A percentile compares a stretch with the other conserved stretches of the same genome.
phyloP scores from a whole-genome alignment of 2,329 filamentous ascomycete species.

The Ceratocystis diversiconidia region DNA sequence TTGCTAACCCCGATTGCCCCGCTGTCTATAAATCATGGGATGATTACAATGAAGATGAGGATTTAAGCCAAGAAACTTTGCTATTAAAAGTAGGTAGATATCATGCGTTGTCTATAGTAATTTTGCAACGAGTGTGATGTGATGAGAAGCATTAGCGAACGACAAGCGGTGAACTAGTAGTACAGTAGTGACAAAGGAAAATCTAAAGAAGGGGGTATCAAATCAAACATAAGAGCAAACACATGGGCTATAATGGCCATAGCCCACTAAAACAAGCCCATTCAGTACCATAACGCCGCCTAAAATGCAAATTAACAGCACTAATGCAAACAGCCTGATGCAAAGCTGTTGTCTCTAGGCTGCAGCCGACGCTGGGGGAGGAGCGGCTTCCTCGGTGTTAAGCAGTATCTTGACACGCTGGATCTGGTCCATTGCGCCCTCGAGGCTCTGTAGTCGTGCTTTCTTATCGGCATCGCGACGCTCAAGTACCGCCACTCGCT shows the following conservation, averaged over 20 bases:
- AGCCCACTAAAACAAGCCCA: neutral
- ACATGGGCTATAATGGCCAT: neutral
- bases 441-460: conserved; percentile 52
- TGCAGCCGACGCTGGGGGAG: conserved; percentile 17
- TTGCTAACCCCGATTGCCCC: neutral
- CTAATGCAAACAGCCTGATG: neutral
- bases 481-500: conserved; percentile 54
- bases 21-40: neutral
- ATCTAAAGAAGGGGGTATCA: conserved; percentile 6
- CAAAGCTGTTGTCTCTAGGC: neutral
- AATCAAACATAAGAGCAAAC: conserved; percentile 3
- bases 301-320: neutral
- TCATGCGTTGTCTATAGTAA: conserved; percentile 4
- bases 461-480: conserved; percentile 55
- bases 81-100: neutral
- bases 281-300: neutral
- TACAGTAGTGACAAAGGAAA: conserved; percentile 4
- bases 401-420: conserved; percentile 54
- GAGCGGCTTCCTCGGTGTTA: conserved; percentile 23
- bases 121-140: neutral
- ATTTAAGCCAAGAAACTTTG: neutral
- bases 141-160: neutral
- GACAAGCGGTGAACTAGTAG: neutral
- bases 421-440: conserved; percentile 56
- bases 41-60: neutral